phyloP scores from a whole-genome alignment of 495 filamentous ascomycete genomes.

The Aspergillus leporis region DNA sequence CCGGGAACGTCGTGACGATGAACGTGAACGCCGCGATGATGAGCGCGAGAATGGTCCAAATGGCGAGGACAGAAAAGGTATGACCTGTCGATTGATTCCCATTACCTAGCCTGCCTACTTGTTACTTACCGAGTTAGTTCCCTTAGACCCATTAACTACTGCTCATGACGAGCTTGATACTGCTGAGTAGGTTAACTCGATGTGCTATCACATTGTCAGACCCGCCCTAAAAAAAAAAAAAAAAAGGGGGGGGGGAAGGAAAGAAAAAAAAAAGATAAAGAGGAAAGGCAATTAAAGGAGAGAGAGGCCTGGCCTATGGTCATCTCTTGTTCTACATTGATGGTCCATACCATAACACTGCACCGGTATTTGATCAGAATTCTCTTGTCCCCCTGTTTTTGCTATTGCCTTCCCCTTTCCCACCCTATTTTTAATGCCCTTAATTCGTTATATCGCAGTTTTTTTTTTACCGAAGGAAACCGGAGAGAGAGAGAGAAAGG shows the following conservation, averaged over 20 bases:
- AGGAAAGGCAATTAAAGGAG: background rate
- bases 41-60: constrained; percentile 51
- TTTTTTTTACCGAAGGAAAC: background rate
- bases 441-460: constrained; percentile 1
- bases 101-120: background rate
- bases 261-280: background rate
- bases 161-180: constrained; percentile 96
- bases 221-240: no score
- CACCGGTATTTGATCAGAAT: constrained; percentile 3
- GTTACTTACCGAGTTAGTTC: constrained; percentile 29
- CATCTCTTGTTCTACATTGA: background rate
- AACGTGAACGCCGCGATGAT: constrained; percentile 57
- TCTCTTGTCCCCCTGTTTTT: background rate
- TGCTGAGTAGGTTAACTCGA: constrained; percentile 69
- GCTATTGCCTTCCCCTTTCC: background rate
- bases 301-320: background rate
- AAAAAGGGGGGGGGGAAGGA: no score
- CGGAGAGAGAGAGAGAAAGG: background rate
- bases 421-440: background rate
- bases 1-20: constrained; percentile 64
- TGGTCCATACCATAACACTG: background rate
- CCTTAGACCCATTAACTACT: constrained; percentile 75
- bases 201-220: background rate
- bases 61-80: constrained; percentile 85
- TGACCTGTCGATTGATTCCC: constrained; percentile 22